Conservation (phyloP, 768 basidiomycete genomes). For the Coprinopsis sp. region DNA sequence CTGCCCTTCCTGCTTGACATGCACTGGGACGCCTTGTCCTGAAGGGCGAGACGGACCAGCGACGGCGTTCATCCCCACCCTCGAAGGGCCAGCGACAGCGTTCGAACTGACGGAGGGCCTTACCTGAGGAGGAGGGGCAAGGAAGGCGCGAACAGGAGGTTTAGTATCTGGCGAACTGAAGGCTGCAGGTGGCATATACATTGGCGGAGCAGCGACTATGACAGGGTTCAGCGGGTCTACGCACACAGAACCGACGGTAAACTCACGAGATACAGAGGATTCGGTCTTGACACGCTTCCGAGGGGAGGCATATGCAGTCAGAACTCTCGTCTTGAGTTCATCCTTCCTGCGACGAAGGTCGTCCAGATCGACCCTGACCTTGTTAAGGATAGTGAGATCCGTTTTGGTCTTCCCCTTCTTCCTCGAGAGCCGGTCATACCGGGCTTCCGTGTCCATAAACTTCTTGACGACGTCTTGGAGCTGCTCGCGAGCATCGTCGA, state of each 20-base stretch:
- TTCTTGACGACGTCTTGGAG: slow-evolving; percentile 13
- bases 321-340: slow-evolving; percentile 11
- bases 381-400: slow-evolving; percentile 11
- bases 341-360: slow-evolving; percentile 13
- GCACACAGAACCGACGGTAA: too few species aligned
- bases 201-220: too few species aligned
- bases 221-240: too few species aligned
- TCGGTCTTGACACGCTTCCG: background rate
- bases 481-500: slow-evolving; percentile 13
- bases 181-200: too few species aligned
- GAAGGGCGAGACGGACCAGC: too few species aligned
- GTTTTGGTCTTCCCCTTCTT: slow-evolving; percentile 14
- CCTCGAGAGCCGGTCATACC: slow-evolving; percentile 7
- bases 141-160: too few species aligned
- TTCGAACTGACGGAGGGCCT: background rate
- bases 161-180: too few species aligned
- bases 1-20: too few species aligned
- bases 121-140: background rate
- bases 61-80: background rate
- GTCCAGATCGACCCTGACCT: slow-evolving; percentile 1
- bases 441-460: slow-evolving; percentile 11
- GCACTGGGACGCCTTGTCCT: too few species aligned
- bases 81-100: background rate
- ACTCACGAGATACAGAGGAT: background rate
- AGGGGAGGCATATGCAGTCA: background rate